Base-by-base conservation (phyloP, 1,284 basidiomycete species). In the Erythrobasidium hasegawianum region DNA sequence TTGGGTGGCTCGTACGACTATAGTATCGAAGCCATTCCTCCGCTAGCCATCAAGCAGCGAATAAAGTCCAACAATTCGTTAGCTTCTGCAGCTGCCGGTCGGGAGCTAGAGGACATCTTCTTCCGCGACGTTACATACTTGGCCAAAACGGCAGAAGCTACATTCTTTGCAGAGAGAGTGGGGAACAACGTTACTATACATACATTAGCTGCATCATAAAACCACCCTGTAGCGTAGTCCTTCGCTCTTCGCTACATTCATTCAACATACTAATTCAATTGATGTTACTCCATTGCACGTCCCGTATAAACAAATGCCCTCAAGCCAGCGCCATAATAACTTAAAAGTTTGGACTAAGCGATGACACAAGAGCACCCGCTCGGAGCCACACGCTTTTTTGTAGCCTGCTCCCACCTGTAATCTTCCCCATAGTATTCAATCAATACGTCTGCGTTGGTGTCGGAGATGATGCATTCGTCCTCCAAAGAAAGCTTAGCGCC, bases 51-150 rank as follows among this genome's bases (percentile, higher is more conserved):
- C n/a, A 66, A 66, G 64, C 27, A 50, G 22, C 64, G 57, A 18
- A 18, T 18, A 10, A 66, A 66, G 47, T 66, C 8, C n/a, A 57
- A 26, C 24, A 53, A 7, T 41, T 60, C 20, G 22, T 13, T 59
- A 5, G 33, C 27, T 29, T n/a, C 41, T 39, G 18, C 45, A 7
- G n/a, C 45, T 1, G 0, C 18, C 26, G 13, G 22, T 14, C 7
- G 20, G 14, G 16, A 47, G 22, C 18, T 57, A 13, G 65, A 67
- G 5, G 59, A 54, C 14, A 24, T 52, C 26, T 53, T 64, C 22
- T 43, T 70, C 29, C 65, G 65, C 16, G 69, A 72, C 50, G 67
- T 69, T 0, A 70, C 70, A 7, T 69, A 73, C 22, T 11, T 47
- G 2, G 40, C 59, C 2, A 57, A 59, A n/a, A 64, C 62, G 40